Conservation (phyloP, 208 protist species). For the Acanthamoeba royreba region DNA sequence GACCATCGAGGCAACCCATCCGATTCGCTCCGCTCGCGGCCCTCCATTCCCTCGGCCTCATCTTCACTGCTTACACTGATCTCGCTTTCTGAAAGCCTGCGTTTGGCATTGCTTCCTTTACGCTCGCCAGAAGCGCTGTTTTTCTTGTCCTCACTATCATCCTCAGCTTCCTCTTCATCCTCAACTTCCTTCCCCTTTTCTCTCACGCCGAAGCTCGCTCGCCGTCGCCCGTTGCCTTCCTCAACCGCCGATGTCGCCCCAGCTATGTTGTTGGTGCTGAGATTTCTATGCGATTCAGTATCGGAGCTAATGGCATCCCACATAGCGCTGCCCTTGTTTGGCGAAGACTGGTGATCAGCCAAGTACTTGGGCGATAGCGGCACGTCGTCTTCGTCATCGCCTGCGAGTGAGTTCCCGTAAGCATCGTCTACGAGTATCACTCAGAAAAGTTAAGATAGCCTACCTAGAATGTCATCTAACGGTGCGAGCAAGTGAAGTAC, state of each 20-base stretch:
- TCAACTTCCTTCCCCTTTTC: background rate
- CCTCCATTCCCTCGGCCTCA: background rate
- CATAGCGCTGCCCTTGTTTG: background rate
- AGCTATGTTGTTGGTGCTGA: background rate
- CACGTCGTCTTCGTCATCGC: conserved; percentile 6
- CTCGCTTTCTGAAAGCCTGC: background rate
- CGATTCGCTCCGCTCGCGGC: background rate
- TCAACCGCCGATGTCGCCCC: background rate
- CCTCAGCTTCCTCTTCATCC: background rate
- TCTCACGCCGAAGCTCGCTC: no score
- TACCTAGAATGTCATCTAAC: conserved; percentile 17
- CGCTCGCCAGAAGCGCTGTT: background rate
- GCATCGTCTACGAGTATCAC: background rate
- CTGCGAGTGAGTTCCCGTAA: background rate
- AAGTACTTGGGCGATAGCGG: conserved; percentile 10
- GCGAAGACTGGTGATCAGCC: background rate
- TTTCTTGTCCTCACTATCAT: background rate
- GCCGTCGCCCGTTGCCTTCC: background rate
- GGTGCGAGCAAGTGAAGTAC: conserved; percentile 2
- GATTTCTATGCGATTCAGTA: background rate
- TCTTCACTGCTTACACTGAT: background rate
- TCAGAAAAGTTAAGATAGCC: background rate
- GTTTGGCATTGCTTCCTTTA: background rate
- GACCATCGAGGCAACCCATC: background rate
- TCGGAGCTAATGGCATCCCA: background rate